These are phyloP conservation scores for Pichia sp. DNA, from an alignment of 1,139 yeast genomes.

Conservation along the genomic window DNA sequence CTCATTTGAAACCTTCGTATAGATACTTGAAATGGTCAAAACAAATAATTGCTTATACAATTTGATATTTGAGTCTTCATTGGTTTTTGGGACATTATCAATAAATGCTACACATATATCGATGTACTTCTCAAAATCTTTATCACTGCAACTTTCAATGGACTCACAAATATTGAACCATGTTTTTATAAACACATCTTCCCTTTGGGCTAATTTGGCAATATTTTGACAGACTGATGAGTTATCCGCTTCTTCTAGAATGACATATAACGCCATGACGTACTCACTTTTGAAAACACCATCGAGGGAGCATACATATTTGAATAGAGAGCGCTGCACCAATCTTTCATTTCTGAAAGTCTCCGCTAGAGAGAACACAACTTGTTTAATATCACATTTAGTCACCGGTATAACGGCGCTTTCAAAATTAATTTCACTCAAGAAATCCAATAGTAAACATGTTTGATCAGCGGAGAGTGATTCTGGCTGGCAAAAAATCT, in stretches of 20 bases:
- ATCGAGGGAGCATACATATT: slow-evolving; percentile 10
- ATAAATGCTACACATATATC: slow-evolving; percentile 12
- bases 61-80: slow-evolving; percentile 1
- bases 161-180: slow-evolving; percentile 12
- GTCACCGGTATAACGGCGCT: not conserved
- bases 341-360: not conserved
- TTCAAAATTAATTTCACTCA: slow-evolving; percentile 5
- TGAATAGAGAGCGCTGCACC: slow-evolving; percentile 12
- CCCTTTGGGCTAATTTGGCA: not conserved
- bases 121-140: slow-evolving; percentile 5
- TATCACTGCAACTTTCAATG: slow-evolving; percentile 1
- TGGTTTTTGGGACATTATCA: slow-evolving; percentile 9
- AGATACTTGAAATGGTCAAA: slow-evolving; percentile 3
- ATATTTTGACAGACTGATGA: slow-evolving; percentile 3
- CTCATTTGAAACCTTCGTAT: slow-evolving; percentile 1
- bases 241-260: slow-evolving; percentile 6
- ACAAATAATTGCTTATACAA: slow-evolving; percentile 3
- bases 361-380: slow-evolving; percentile 9
- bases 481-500: too few species aligned
- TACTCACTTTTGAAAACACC: slow-evolving; percentile 9
- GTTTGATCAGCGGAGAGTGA: too few species aligned
- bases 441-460: not conserved
- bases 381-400: slow-evolving; percentile 1
- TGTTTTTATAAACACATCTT: not conserved
- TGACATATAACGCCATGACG: slow-evolving; percentile 18